These are phyloP conservation scores for Aspergillus sp. DNA, from an alignment of 2,329 filamentous ascomycete genomes.

Conservation along the genomic window DNA sequence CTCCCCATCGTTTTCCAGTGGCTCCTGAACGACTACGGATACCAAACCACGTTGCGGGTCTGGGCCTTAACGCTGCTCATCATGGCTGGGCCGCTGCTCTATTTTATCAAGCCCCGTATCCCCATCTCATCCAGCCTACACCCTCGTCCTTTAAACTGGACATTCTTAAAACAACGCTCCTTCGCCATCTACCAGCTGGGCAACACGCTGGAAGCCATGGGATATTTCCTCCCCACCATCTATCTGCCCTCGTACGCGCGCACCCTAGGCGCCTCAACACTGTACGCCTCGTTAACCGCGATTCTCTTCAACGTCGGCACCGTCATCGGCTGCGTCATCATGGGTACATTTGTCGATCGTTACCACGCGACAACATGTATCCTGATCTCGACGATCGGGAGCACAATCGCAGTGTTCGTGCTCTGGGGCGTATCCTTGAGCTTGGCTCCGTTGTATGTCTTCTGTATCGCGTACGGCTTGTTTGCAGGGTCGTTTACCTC, in stretches of 20 bases:
- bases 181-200: constrained; percentile 50
- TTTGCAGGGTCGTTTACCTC: constrained; percentile 46
- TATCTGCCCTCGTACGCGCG: constrained; percentile 41
- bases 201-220: constrained; percentile 38
- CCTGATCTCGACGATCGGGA: constrained; percentile 43
- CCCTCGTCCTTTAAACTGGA: constrained; percentile 42
- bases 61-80: constrained; percentile 37
- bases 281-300: constrained; percentile 29
- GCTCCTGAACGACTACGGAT: constrained; percentile 44
- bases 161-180: constrained; percentile 35
- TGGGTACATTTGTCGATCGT: constrained; percentile 43
- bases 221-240: constrained; percentile 39
- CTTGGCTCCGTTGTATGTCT: constrained; percentile 43
- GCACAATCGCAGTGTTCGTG: constrained; percentile 42
- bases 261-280: constrained; percentile 22
- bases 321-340: constrained; percentile 33
- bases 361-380: constrained; percentile 41
- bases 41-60: constrained; percentile 44
- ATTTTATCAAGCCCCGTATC: constrained; percentile 45
- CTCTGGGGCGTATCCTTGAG: constrained; percentile 49
- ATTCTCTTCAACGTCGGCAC: constrained; percentile 32
- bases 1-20: constrained; percentile 48
- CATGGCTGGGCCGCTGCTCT: constrained; percentile 24
- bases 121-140: constrained; percentile 23
- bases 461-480: constrained; percentile 45